Conservation (phyloP, 2,329 filamentous ascomycete genomes). For the Colletotrichum melonis region DNA sequence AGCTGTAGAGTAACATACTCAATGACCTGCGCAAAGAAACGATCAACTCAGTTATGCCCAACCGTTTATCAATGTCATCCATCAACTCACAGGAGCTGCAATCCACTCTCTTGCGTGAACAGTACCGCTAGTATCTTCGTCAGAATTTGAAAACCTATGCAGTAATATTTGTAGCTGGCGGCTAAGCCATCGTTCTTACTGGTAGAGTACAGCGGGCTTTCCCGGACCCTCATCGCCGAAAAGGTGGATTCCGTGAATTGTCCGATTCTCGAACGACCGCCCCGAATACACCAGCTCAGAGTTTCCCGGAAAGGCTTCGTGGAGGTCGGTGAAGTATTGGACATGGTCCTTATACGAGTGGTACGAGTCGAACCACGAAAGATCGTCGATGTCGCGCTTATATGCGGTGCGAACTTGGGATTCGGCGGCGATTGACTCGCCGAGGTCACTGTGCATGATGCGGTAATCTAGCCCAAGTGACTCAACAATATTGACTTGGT, state of each 20-base stretch:
- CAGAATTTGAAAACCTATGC: not conserved
- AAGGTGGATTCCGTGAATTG: constrained; percentile 69
- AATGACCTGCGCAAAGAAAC: constrained; percentile 39
- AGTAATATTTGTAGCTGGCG: not conserved
- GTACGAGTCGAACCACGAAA: constrained; percentile 62
- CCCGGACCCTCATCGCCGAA: constrained; percentile 55
- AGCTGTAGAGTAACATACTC: constrained; percentile 62
- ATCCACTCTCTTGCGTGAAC: constrained; percentile 68
- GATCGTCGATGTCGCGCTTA: constrained; percentile 43
- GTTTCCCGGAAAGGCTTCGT: constrained; percentile 54
- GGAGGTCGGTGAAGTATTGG: constrained; percentile 56
- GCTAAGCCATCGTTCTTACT: constrained; percentile 38
- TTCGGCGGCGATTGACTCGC: constrained; percentile 40
- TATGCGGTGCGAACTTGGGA: constrained; percentile 10
- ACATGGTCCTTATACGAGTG: constrained; percentile 63
- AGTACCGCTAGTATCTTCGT: constrained; percentile 45
- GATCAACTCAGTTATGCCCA: constrained; percentile 37
- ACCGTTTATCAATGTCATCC: too few relatives aligned
- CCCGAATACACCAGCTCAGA: constrained; percentile 59
- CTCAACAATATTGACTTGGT: constrained; percentile 38
- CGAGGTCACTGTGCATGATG: constrained; percentile 40
- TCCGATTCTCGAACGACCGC: constrained; percentile 55
- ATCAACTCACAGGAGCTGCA: constrained; percentile 59
- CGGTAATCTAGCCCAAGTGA: constrained; percentile 39
- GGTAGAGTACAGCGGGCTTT: constrained; percentile 61